Evolutionary conservation across 495 filamentous ascomycete genomes (phyloP), one percentile per base, ranked within the genome.

Genomic region (Hypoxylon cercidicola): DNA sequence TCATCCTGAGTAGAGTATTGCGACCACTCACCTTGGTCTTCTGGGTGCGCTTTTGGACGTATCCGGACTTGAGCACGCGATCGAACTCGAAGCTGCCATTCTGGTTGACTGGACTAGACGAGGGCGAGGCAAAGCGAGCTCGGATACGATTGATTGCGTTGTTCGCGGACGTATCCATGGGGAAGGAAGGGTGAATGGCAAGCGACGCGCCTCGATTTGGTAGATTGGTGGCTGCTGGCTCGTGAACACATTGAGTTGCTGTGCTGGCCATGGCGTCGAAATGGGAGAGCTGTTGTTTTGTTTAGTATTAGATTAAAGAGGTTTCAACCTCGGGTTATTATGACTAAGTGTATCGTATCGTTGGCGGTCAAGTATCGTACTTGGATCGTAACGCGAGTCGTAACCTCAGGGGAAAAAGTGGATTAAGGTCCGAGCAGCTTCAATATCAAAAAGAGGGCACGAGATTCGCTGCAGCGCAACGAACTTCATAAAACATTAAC

Each of bases 31-130:
- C 95, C 87, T 97, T 97, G 50, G 94, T 97, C 79, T 95, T 96
- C 52, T 92, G 88, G 11, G 92, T 94, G 32, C 94, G 87, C 75
- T 96, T 97, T 65, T 87, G 83, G 37, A 97, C 88, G 68, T 87
- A 89, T 18, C 94, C 93, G 47, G 88, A 87, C 77, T 97, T 97
- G 69, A 98, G 77, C 39, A 97, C 91, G 13, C 93, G 88, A 73
- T 99, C 95, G 70, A 96, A 95, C 68, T 92, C 93, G 74, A 96
- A 99, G 72, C 91, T 92, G 34, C 95, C 95, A 72, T 97, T 93
- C 75, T 97, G 91, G 69, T 97, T 95, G 60, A 98, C 92, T 6
- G 92, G 91, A 45, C 59, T 73, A 9, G 71, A 28, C 0, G 35
- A n/a, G 13, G 68, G 59, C 54, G 58, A 13, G 87, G 90, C 69